Percentiles rank a stretch among this genome's conserved stretches.
Evolutionary conservation across 2,329 filamentous ascomycete genomes (phyloP).

Genomic region (Colletotrichum cordylinicola): DNA sequence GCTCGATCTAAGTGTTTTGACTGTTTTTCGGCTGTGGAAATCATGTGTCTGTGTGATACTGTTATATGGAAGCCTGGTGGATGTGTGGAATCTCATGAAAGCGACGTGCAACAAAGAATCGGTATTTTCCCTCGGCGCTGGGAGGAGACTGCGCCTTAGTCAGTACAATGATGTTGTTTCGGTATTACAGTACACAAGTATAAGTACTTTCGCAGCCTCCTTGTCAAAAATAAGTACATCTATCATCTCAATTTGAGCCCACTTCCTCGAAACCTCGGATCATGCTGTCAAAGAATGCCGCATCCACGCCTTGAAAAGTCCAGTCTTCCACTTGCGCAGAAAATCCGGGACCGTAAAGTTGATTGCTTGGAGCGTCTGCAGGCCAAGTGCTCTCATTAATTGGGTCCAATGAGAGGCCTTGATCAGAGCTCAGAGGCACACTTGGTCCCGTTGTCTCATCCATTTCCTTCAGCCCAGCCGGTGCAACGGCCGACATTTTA

Average conservation of each 20-base stretch:
- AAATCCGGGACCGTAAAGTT: constrained; percentile 16
- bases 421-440: neutral
- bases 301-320: constrained; percentile 38
- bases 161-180: rapidly evolving
- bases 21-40: neutral
- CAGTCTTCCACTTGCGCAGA: constrained; percentile 33
- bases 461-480: neutral
- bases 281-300: constrained; percentile 34
- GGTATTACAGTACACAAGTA: rapidly evolving
- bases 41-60: neutral
- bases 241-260: neutral
- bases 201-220: neutral
- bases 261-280: neutral
- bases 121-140: neutral
- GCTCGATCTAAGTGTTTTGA: neutral
- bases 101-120: neutral
- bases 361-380: neutral
- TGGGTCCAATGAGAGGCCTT: neutral
- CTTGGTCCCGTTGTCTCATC: neutral
- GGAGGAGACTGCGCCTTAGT: neutral
- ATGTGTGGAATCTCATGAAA: rapidly evolving
- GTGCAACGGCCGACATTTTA: neutral
- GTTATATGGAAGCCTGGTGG: neutral
- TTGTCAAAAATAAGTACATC: neutral
- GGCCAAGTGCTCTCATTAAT: neutral